Base-by-base conservation (phyloP, 2,329 filamentous ascomycete genomes). In the Cercospora janseana region DNA sequence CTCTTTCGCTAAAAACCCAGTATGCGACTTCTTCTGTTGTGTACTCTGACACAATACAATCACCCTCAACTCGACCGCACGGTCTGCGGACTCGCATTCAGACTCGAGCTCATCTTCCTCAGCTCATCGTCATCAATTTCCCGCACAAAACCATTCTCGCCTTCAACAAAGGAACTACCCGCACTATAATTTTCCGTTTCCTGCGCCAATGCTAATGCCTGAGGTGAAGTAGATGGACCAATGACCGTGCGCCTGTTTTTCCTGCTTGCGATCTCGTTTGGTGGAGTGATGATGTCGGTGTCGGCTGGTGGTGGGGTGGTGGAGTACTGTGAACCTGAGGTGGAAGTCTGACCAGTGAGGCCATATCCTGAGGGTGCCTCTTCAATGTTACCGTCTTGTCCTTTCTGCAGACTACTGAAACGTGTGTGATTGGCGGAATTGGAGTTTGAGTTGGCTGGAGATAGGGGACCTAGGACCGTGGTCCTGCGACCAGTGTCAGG, bases 201-300 rank as follows among this genome's bases (percentile, higher is more conserved):
- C 50, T 16, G 28, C 13, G 34, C 28, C 40, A 16, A 23, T 16
- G 32, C 46, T 21, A 42, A 41, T 20, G 42, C 24, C n/a, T 27
- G 45, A 24, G 35, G 34, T 42, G 44, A 43, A 21, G 48, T 52
- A 6, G 42, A 37, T 18, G 57, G 57, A 16, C 54, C 54, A 18
- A 57, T 59, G 23, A 59, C 54, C 13, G 57, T 59, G 12, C 46
- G 52, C 28, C 57, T 48, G 6, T 54, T 56, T 6, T 54, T 44
- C 26, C 47, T 50, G 34, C 26, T 46, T 24, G 42, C 9, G n/a
- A 29, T 13, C n/a, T 35, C 15, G 23, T 37, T 15, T n/a, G 32
- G 23, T 8, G 32, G 44, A 37, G n/a, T 28, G 10, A 37, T 26
- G 13, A 16, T 4, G 7, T 43, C 44, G 4, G 15, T 27, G 21